These are phyloP conservation scores for Tephrocybe sp. DNA, from an alignment of 768 basidiomycete genomes.

Conservation along the genomic window DNA sequence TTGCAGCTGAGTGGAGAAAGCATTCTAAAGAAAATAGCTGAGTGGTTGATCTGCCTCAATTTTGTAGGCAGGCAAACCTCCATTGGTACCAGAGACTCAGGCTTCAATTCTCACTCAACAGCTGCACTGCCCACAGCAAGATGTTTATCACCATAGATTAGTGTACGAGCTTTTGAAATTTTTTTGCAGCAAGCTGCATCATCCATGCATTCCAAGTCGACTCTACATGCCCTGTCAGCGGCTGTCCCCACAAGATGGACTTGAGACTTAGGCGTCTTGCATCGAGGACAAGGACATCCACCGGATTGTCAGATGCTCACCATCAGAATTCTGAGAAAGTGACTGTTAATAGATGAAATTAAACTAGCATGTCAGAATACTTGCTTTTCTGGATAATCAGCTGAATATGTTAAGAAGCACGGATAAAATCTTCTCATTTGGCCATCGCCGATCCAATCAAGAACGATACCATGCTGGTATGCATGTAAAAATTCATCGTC, in stretches of 20 bases:
- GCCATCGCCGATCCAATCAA: conserved; percentile 26
- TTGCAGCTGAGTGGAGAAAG: neutral
- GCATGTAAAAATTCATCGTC: conserved; percentile 26
- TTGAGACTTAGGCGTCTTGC: neutral
- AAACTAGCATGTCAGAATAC: neutral
- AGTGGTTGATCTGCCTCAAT: too few species aligned
- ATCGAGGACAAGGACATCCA: neutral
- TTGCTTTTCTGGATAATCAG: conserved; percentile 35
- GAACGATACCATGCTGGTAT: conserved; percentile 28
- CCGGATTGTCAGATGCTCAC: neutral
- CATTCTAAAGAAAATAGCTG: neutral
- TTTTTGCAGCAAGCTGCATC: neutral
- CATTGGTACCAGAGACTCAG: neutral
- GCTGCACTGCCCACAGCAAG: neutral
- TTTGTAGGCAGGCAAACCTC: neutral
- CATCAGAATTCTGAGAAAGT: neutral
- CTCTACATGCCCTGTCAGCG: neutral
- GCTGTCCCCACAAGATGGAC: neutral
- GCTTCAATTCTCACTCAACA: neutral
- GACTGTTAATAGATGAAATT: neutral
- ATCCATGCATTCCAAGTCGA: neutral
- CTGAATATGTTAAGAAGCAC: conserved; percentile 28
- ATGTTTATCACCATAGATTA: neutral
- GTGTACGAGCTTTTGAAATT: neutral
- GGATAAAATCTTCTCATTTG: conserved; percentile 24